A percentile compares a stretch with the other conserved stretches of the same genome.
phyloP scores from a whole-genome alignment of 495 filamentous ascomycete genomes.

The Aspergillus sclerotioniger region DNA sequence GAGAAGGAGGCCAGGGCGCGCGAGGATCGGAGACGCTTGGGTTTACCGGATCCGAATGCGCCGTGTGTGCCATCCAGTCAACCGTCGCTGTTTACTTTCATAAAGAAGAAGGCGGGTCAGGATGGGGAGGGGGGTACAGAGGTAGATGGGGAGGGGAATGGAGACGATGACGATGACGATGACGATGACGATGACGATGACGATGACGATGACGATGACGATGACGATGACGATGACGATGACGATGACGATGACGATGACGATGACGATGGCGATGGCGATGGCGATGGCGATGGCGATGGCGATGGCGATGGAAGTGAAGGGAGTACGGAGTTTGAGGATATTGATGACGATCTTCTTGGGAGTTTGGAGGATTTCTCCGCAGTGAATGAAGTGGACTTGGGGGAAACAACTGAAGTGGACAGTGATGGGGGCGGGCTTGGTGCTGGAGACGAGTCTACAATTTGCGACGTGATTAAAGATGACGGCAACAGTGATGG shows the following conservation, averaged over 20 bases:
- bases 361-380: slow-evolving; percentile 3
- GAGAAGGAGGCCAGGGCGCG: slow-evolving; percentile 43
- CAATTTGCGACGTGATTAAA: slow-evolving; percentile 2
- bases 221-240: too few relatives aligned
- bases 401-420: neutral
- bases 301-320: slow-evolving; percentile 3
- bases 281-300: too few relatives aligned
- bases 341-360: neutral
- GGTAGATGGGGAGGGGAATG: slow-evolving; percentile 4
- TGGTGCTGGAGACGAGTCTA: neutral
- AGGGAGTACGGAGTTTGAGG: slow-evolving; percentile 3
- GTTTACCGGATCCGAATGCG: slow-evolving; percentile 43
- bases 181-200: too few relatives aligned
- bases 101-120: slow-evolving; percentile 19
- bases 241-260: too few relatives aligned
- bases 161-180: neutral
- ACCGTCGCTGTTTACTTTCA: slow-evolving; percentile 44
- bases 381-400: neutral
- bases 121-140: slow-evolving; percentile 8
- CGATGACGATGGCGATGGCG: too few relatives aligned
- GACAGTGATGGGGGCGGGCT: neutral
- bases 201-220: too few relatives aligned
- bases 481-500: slow-evolving; percentile 22
- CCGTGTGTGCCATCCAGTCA: slow-evolving; percentile 46
- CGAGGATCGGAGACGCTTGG: slow-evolving; percentile 41